Base-by-base conservation (phyloP, 352 stramenopile genomes). In the Pythium dissotocum region DNA sequence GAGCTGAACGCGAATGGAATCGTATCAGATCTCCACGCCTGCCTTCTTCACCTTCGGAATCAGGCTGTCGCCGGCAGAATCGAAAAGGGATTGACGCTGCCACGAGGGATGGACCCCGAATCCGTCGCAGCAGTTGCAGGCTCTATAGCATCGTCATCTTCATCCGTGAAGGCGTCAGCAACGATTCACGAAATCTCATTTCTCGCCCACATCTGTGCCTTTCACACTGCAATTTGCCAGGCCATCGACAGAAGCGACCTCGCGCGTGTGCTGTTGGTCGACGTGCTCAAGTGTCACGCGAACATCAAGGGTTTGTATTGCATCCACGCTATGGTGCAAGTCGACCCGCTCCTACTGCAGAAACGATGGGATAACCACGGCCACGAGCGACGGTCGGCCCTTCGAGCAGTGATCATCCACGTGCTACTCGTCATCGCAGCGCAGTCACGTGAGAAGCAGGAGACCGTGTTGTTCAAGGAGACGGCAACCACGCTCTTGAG, bases 271-370 rank as follows among this genome's bases (percentile, higher is more conserved):
- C 44, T 89, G 51, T 53, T 87, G 1, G 80, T 84, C 24, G 77
- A 89, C 32, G 16, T 89, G 10, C 10, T 88, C 18, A 62, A 73
- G 26, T 58, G 53, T 8, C 79, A 85, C 56, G 58, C 69, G 1
- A 75, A 78, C 49, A 82, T 89, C 28, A 73, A 72, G 44, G 81
- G 79, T 0, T 30, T 89, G 7, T 83, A 78, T 51, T 83, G 79
- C 4, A 61, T 76, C 8, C 65, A 69, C 54, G 58, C 54, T 0
- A 83, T 89, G 54, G 28, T 84, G 8, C 71, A 82, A 30, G 67
- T 78, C 2, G 64, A 78, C 12, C 72, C 80, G 0, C 63, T 67
- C 0, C 54, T 83, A 0, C 52, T 88, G 13, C 63, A 67, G 32
- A 69, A 65, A 9, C 64, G 77, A 54, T 80, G 80, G 35, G 77